Base-by-base conservation (phyloP, 306 rosid genomes). In the Prunus fruticosa region DNA sequence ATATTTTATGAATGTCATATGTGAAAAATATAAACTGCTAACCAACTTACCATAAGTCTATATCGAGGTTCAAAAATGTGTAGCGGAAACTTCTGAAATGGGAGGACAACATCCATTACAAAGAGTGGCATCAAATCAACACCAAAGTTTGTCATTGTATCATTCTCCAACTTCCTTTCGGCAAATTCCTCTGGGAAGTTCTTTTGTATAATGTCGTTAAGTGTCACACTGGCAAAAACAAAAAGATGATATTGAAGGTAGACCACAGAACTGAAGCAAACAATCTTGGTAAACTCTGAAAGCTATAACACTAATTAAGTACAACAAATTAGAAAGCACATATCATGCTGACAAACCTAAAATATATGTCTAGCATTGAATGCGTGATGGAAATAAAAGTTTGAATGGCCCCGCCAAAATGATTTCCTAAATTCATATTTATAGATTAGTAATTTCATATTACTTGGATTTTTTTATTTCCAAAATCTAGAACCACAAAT, bases 81-180 rank as follows among this genome's bases (percentile, higher is more conserved):
- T 69, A 95, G 93, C 7, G 96, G 93, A 67, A 95, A 91, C 83
- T 86, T 95, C 82, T 95, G 99, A 84, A 96, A 88, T 11, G 97
- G 97, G 64, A 95, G 83, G 78, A 92, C 97, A 71, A 89, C 99
- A 83, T 95, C 99, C 99, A 95, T 95, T 85, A 95, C 99, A 89
- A 95, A 95, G 62, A 95, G 99, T 72, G 99, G 99, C 77, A 95
- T 86, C 81, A 89, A 81, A 87, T 95, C 97, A 64, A 83, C 90
- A 80, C 96, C 97, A 66, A 72, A 38, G 72, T 82, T 89, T 67
- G 86, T 84, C 87, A 90, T 82, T 79, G 80, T 86, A 41, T 89
- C 93, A 70, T 88, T 81, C 79, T 95, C 99, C 82, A 85, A 82
- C 84, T 82, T 89, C 85, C 99, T 87, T 91, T 91, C 99, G 69